phyloP scores from a whole-genome alignment of 257 asterid genomes.

The Coffea canephora region DNA sequence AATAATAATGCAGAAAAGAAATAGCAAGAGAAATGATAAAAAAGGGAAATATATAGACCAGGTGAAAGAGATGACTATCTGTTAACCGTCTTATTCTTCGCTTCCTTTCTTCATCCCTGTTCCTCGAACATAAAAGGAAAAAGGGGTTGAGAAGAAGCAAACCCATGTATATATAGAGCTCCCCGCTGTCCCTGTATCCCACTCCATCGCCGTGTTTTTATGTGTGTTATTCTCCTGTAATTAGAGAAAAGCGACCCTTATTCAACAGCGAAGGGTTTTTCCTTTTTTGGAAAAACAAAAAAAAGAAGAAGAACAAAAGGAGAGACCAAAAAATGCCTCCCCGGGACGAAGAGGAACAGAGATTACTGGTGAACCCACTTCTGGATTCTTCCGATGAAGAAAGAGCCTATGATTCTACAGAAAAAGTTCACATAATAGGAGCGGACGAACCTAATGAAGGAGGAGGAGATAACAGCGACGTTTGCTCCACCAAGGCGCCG shows the following conservation, averaged over 20 bases:
- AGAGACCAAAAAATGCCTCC: slow-evolving; percentile 12
- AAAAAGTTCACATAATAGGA: slow-evolving; percentile 26
- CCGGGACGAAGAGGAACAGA: slow-evolving; percentile 17
- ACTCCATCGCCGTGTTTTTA: no score
- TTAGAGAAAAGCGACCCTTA: neutral
- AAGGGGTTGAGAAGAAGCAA: neutral
- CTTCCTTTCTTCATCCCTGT: no score
- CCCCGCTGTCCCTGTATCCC: neutral
- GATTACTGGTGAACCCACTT: slow-evolving; percentile 11
- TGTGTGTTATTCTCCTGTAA: neutral
- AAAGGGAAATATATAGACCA: no score
- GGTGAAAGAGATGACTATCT: no score
- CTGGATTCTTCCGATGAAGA: slow-evolving; percentile 26
- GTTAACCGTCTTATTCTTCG: no score
- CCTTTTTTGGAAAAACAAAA: neutral
- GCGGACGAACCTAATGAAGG: slow-evolving; percentile 3
- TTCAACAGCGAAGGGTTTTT: no score
- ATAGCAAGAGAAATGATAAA: no score
- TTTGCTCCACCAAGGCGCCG: slow-evolving; percentile 14
- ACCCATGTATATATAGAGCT: neutral
- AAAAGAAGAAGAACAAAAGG: no score
- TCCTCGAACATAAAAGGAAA: neutral
- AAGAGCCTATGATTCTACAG: slow-evolving; percentile 25
- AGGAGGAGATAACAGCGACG: slow-evolving; percentile 6
- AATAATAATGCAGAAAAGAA: no score